phyloP scores from a whole-genome alignment of 495 filamentous ascomycete species.

The Neurospora discreta region DNA sequence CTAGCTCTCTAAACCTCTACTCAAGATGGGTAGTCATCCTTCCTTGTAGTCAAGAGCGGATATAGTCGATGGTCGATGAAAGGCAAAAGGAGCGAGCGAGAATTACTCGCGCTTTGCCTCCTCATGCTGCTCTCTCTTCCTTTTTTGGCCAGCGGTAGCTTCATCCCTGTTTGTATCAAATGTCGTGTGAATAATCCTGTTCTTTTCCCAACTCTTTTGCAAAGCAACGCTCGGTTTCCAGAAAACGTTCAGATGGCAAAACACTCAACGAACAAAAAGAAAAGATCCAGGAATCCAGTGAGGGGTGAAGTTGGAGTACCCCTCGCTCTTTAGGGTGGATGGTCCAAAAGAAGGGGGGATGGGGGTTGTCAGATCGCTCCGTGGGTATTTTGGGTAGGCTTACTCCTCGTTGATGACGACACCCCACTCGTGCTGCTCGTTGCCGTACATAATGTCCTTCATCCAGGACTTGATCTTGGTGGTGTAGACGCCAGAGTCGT shows the following conservation, averaged over 20 bases:
- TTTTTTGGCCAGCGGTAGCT: not conserved
- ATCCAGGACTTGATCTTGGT: slow-evolving; percentile 66
- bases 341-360: not conserved
- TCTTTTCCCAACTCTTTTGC: not conserved
- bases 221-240: not conserved
- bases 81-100: not conserved
- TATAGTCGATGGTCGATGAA: not conserved
- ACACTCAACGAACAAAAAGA: not conserved
- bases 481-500: slow-evolving; percentile 51
- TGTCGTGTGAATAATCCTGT: not conserved
- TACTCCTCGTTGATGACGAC: slow-evolving; percentile 55
- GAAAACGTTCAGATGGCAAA: not conserved
- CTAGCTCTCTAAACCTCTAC: not conserved
- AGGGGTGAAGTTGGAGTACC: not conserved
- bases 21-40: too few relatives aligned
- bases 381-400: slow-evolving; percentile 3
- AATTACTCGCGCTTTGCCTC: not conserved
- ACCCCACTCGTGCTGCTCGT: slow-evolving; percentile 68
- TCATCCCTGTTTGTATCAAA: not conserved
- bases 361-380: not conserved
- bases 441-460: slow-evolving; percentile 76
- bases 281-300: not conserved
- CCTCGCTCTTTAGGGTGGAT: not conserved
- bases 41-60: too few relatives aligned
- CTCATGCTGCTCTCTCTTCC: not conserved